Evolutionary conservation across 108 stramenopile genomes (phyloP), one percentile per base, ranked within the genome.

Genomic region (Fragilaria crotonensis): DNA sequence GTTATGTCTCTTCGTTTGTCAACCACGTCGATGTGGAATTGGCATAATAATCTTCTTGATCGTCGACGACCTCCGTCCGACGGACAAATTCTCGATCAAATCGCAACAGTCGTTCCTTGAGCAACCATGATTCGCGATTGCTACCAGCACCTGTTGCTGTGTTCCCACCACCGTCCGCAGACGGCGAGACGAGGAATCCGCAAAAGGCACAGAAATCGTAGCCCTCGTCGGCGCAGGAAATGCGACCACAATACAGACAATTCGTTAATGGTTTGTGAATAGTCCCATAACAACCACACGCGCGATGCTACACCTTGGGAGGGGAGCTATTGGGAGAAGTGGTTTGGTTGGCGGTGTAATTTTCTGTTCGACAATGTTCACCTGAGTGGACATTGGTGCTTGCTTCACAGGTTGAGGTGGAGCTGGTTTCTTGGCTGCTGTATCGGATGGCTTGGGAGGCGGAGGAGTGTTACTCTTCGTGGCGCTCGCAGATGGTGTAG

Each of bases 171-270:
- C n/a, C n/a, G n/a, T n/a, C n/a, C n/a, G n/a, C n/a, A n/a, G n/a
- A n/a, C n/a, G n/a, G n/a, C n/a, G n/a, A n/a, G n/a, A 73, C 50
- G 4, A 57, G 48, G 47, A 51, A 69, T 1, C 71, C 74, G 44
- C 81, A 83, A 62, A 67, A 83, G 22, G 76, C 57, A 59, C 81
- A 83, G 62, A 55, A 78, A 27, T 66, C 75, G 54, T 73, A 78
- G 5, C 81, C 81, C 63, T 83, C 81, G 28, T 55, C 26, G 18
- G 46, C 68, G 57, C 81, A 83, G 1, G 68, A 53, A 4, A 83
- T 78, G 30, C 81, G 55, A 31, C 81, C 81, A 60, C 81, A 83
- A 47, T 67, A 71, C 17, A 83, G 46, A 45, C 81, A 83, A 59
- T 83, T 83, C 3, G 81, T 72, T 45, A 83, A 57, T 1, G 77